Evolutionary conservation across 2,329 filamentous ascomycete species (phyloP).

Genomic region (Trichoderma polysporum): DNA sequence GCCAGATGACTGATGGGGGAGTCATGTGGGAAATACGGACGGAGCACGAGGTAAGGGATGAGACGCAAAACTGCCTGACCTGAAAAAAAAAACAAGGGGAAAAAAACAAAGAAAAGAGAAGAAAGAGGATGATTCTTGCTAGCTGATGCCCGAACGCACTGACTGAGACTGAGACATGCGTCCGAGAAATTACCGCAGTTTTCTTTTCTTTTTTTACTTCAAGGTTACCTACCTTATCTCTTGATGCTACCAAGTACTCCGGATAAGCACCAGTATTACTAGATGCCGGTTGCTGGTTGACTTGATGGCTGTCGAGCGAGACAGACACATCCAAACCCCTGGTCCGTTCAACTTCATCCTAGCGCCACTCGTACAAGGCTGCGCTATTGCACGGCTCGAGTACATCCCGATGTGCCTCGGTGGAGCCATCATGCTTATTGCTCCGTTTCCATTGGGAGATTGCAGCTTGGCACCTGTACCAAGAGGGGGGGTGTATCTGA

Average conservation of each 20-base stretch:
- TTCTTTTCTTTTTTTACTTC: not conserved
- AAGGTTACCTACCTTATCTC: not conserved
- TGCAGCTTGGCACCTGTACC: no score
- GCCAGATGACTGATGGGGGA: not conserved
- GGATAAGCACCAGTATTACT: no score
- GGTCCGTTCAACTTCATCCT: no score
- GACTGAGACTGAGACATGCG: not conserved
- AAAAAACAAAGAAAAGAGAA: not conserved
- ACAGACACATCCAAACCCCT: not conserved
- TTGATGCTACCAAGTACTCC: not conserved
- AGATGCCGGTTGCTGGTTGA: no score
- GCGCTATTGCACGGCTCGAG: no score
- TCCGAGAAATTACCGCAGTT: not conserved
- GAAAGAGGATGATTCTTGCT: not conserved
- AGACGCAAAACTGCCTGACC: not conserved
- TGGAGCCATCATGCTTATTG: no score
- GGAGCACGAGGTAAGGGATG: not conserved
- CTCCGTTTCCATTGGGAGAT: not conserved
- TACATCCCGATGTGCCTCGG: no score
- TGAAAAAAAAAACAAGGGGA: no score
- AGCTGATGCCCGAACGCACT: not conserved
- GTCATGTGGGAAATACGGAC: not conserved
- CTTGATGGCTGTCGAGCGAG: no score
- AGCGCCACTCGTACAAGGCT: no score
- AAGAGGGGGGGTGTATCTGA: not conserved